Conservation (phyloP, 192 early-diverging fungal genomes). For the Umbelopsis sp. region DNA sequence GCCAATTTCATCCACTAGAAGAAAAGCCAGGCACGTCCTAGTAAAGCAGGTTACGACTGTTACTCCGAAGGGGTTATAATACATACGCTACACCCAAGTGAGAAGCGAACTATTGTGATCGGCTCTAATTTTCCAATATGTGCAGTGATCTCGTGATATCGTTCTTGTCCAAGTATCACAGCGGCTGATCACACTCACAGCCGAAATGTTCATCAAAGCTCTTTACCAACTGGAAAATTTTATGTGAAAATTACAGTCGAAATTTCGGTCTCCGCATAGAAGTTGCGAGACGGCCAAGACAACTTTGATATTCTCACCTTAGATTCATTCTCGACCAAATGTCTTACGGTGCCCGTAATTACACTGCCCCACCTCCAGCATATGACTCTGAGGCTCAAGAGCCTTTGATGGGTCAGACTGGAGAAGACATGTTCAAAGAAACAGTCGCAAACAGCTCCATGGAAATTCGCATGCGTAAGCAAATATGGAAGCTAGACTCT, state of each 20-base stretch:
- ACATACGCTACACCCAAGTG: not conserved
- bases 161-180: not conserved
- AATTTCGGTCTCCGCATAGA: too few relatives aligned
- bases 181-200: too few relatives aligned
- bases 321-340: not conserved
- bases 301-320: not conserved
- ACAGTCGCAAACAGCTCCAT: constrained; percentile 32
- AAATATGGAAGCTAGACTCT: not conserved
- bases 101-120: not conserved
- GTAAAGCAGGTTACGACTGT: too few relatives aligned
- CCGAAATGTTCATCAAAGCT: too few relatives aligned
- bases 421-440: constrained; percentile 39
- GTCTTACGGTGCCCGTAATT: constrained; percentile 12
- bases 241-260: too few relatives aligned
- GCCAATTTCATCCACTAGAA: too few relatives aligned
- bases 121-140: not conserved
- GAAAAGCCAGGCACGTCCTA: too few relatives aligned
- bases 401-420: constrained; percentile 12
- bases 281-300: not conserved
- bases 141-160: not conserved
- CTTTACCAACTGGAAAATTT: too few relatives aligned
- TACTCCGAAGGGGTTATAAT: too few relatives aligned
- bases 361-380: constrained; percentile 31
- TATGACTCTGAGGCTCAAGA: constrained; percentile 33
- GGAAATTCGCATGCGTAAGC: constrained; percentile 39